These are phyloP conservation scores for Syzygium aqueum DNA, from an alignment of 345 rosid species.

Conservation along the genomic window DNA sequence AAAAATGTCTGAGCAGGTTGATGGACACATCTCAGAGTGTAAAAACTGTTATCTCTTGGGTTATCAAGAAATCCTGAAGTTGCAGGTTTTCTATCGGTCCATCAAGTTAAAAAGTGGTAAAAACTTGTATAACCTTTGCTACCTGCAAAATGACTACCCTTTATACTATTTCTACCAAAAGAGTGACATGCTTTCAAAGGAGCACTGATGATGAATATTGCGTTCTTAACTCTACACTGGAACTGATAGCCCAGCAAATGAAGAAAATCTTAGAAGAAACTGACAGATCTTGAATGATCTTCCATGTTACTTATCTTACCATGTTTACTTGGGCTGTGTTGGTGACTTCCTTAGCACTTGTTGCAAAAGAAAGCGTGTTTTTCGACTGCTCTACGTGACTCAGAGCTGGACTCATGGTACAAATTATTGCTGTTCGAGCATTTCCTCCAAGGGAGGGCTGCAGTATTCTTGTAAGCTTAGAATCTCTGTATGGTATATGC, in stretches of 20 bases:
- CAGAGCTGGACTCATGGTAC: slow-evolving; percentile 90
- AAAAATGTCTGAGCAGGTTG: not conserved
- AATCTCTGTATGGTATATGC: slow-evolving; percentile 92
- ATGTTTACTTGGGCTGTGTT: slow-evolving; percentile 85
- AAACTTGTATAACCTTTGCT: not conserved
- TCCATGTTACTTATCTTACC: slow-evolving; percentile 32
- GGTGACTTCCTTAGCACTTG: slow-evolving; percentile 90
- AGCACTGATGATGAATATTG: not conserved
- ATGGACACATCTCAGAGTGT: not conserved
- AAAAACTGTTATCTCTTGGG: not conserved
- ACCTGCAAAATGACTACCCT: not conserved
- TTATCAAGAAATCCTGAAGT: not conserved
- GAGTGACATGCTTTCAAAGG: not conserved
- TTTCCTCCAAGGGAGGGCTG: slow-evolving; percentile 98
- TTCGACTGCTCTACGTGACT: slow-evolving; percentile 89
- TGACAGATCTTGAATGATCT: not conserved
- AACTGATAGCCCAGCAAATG: not conserved
- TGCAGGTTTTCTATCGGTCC: not conserved
- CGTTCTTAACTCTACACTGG: not conserved
- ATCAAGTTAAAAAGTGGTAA: not conserved
- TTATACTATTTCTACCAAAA: not conserved
- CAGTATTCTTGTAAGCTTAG: slow-evolving; percentile 91
- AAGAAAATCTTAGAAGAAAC: not conserved
- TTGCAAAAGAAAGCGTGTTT: slow-evolving; percentile 82
- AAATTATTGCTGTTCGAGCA: slow-evolving; percentile 93